A percentile compares a stretch with the other conserved stretches of the same genome.
Conservation (phyloP, 192 early-diverging fungal species). For the Thamnidium elegans region DNA sequence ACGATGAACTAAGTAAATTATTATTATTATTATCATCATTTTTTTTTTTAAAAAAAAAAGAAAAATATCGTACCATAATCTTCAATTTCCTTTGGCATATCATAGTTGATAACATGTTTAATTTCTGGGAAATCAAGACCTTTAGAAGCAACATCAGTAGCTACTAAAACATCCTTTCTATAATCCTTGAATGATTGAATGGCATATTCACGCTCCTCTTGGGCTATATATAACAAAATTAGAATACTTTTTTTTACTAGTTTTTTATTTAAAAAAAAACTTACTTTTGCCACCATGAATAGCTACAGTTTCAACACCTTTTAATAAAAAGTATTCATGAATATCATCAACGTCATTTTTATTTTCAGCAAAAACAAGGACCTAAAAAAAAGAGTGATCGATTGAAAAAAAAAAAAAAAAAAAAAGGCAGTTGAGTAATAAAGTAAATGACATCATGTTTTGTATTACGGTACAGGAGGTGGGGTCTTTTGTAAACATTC, state of each 20-base stretch:
- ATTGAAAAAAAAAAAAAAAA: neutral
- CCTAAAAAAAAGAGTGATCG: constrained; percentile 35
- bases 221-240: constrained; percentile 50
- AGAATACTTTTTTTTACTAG: too few species aligned
- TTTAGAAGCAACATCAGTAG: constrained; percentile 96
- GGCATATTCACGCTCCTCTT: constrained; percentile 97
- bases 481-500: constrained; percentile 97
- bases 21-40: neutral
- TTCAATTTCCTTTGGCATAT: constrained; percentile 99
- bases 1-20: constrained; percentile 67
- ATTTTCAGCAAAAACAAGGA: constrained; percentile 97
- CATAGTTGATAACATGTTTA: constrained; percentile 98
- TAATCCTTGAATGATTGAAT: constrained; percentile 85
- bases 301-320: constrained; percentile 90
- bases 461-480: constrained; percentile 66
- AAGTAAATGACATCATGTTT: constrained; percentile 2
- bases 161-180: constrained; percentile 94
- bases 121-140: constrained; percentile 95
- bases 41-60: constrained; percentile 12
- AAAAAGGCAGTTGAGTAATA: neutral
- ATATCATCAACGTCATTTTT: constrained; percentile 99
- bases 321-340: constrained; percentile 92
- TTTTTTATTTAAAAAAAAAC: constrained; percentile 4
- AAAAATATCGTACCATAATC: constrained; percentile 71
- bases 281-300: constrained; percentile 93